Base-by-base conservation (phyloP, 805 yeast genomes). In the Gaillardinia entomophila region DNA sequence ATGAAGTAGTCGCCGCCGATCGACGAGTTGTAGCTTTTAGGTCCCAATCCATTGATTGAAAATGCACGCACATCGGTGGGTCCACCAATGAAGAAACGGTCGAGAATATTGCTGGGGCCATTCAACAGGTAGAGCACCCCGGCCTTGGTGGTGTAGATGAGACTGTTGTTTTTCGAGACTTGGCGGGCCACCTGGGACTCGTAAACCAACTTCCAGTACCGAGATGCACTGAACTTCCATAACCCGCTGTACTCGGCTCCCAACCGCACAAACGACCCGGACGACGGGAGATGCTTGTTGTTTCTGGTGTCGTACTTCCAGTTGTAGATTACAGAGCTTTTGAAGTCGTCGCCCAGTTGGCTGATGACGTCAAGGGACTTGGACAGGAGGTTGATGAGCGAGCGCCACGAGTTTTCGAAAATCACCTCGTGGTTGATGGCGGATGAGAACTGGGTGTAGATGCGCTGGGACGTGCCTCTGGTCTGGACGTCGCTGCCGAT, bases 61-160 rank as follows among this genome's bases (percentile, higher is more conserved):
- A 73, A 75, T 1, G 79, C 70, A 27, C 80, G 58, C 6, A 75
- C 65, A 39, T 75, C 80, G 41, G 74, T 75, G 10, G 81, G 73
- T 2, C 81, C 81, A n/a, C 81, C 81, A 3, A 68, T 55, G 43
- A 66, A 71, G 36, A 73, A 75, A 28, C 76, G 54, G 48, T 75
- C 81, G 55, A 75, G 57, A 6, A 75, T 54, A 41, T 57, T 65
- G n/a, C 57, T 48, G 11, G 64, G 40, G 2, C 41, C 42, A 4
- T 26, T 29, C 6, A 48, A 41, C 1, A 57, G 45, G 33, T 46
- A 48, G 24, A 66, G 46, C 1, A 57, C 27, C 1, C 72, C 72
- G 1, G 56, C 42, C 35, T 62, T 65, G 28, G 42, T 46, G 23
- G 68, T 41, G 24, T 53, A 30, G 2, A 65, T 54, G 34, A 49